Evolutionary conservation across 2,329 filamentous ascomycete species (phyloP).

Genomic region (Claviceps fusiformis): DNA sequence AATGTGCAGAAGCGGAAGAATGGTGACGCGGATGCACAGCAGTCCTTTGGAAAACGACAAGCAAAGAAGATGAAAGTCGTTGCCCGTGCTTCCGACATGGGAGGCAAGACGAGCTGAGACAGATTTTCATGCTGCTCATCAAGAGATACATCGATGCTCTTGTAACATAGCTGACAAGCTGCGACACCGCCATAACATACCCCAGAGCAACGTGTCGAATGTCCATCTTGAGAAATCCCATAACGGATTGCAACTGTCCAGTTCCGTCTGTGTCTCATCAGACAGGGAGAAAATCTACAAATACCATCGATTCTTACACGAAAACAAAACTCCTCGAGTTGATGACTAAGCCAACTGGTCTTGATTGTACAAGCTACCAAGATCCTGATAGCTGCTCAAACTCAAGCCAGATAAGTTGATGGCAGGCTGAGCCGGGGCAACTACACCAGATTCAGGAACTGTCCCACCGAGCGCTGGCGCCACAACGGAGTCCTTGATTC

Average conservation of each 20-base stretch:
- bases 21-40: conserved; percentile 18
- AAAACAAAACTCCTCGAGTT: not conserved
- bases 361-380: conserved; percentile 25
- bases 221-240: not conserved
- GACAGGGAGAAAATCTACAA: not conserved
- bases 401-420: conserved; percentile 27
- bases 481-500: conserved; percentile 4
- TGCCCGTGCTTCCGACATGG: conserved; percentile 21
- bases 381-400: conserved; percentile 28
- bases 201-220: not conserved
- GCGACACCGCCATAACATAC: not conserved
- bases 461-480: not conserved
- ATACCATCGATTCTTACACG: not conserved
- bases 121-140: not conserved
- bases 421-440: conserved; percentile 10
- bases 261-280: not conserved
- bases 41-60: conserved; percentile 37
- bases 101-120: not conserved
- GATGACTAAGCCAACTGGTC: not conserved
- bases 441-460: conserved; percentile 7
- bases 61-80: conserved; percentile 43
- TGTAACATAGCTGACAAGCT: not conserved
- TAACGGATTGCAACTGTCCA: not conserved
- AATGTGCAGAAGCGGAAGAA: conserved; percentile 31
- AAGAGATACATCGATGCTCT: not conserved